Evolutionary conservation across 2,329 filamentous ascomycete species (phyloP).

Genomic region (Incumbomyces lentus): DNA sequence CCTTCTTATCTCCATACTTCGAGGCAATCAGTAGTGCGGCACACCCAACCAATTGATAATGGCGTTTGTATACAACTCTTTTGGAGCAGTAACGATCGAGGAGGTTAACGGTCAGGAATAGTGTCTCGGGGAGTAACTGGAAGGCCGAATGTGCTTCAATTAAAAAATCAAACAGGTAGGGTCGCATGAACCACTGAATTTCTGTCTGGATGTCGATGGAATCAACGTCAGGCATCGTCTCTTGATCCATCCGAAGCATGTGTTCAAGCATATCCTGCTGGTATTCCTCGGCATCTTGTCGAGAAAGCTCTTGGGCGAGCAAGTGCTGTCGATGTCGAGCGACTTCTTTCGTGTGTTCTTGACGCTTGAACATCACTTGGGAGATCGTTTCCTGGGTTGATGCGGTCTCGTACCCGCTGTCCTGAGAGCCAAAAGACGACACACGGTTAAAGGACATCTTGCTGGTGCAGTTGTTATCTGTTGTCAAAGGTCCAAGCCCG

Average conservation of each 20-base stretch:
- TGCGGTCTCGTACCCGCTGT: conserved; percentile 59
- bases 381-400: conserved; percentile 43
- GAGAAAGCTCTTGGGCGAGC: conserved; percentile 80
- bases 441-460: conserved; percentile 48
- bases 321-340: conserved; percentile 76
- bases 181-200: conserved; percentile 99
- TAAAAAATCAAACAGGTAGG: conserved; percentile 94
- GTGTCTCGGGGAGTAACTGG: conserved; percentile 81
- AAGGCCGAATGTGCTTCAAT: conserved; percentile 95
- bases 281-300: conserved; percentile 77
- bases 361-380: conserved; percentile 45
- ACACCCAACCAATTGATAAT: conserved; percentile 96
- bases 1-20: conserved; percentile 98
- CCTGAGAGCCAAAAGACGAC: conserved; percentile 36
- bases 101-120: conserved; percentile 93
- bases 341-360: conserved; percentile 67
- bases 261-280: conserved; percentile 88
- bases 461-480: neutral
- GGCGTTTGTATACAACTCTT: conserved; percentile 95
- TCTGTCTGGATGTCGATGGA: conserved; percentile 98
- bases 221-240: conserved; percentile 89
- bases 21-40: conserved; percentile 90
- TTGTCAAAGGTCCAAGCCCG: conserved; percentile 2
- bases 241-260: conserved; percentile 88
- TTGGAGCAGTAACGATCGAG: conserved; percentile 96